These are phyloP conservation scores for Sicyos edulis DNA, from an alignment of 306 rosid genomes.

Conservation along the genomic window DNA sequence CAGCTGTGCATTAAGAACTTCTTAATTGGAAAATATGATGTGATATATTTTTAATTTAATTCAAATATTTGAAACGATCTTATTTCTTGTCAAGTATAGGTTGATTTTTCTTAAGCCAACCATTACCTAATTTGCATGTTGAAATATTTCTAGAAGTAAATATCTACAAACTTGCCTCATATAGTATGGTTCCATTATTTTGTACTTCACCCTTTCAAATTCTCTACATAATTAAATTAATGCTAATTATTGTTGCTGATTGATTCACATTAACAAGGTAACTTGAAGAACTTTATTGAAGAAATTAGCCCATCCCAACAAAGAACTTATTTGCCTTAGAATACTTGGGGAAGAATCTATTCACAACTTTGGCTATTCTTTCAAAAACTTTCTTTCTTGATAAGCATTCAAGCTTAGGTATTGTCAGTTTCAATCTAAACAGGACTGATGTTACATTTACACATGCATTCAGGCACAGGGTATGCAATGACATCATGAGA, in stretches of 20 bases:
- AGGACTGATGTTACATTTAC: conserved; percentile 23
- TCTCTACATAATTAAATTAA: background rate
- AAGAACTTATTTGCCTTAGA: background rate
- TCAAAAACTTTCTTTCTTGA: background rate
- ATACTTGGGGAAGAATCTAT: background rate
- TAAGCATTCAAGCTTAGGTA: background rate
- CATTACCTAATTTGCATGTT: background rate
- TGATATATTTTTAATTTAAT: too few species aligned
- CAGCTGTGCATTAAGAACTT: background rate
- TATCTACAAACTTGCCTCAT: background rate
- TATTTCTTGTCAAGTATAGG: background rate
- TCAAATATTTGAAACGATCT: too few species aligned
- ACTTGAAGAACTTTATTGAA: background rate
- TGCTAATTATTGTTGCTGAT: background rate
- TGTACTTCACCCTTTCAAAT: background rate
- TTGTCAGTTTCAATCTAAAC: conserved; percentile 19
- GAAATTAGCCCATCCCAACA: background rate
- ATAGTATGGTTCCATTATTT: background rate
- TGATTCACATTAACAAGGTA: background rate
- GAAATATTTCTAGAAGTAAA: background rate
- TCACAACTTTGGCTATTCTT: background rate
- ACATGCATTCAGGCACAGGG: conserved; percentile 51
- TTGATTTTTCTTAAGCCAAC: background rate
- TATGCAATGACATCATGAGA: conserved; percentile 45
- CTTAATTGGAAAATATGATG: background rate